These are phyloP conservation scores for Trichoderma cornu-damae DNA, from an alignment of 2,329 filamentous ascomycete genomes.

Conservation along the genomic window DNA sequence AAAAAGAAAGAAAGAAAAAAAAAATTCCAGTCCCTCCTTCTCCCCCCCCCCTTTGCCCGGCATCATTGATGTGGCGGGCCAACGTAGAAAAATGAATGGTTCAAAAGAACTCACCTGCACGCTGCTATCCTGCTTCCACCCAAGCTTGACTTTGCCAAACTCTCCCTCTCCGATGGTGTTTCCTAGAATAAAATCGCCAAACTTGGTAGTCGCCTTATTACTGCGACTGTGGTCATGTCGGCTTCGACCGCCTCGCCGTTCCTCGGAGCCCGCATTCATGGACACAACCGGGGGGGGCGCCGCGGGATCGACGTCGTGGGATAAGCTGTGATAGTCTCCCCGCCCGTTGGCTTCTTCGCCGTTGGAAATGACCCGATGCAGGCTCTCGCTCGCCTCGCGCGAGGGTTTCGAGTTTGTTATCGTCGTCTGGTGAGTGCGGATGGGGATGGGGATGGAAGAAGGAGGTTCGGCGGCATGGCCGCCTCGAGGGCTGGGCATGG, in stretches of 20 bases:
- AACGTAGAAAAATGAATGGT: background rate
- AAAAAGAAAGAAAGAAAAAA: too few relatives aligned
- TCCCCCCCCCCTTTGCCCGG: too few relatives aligned
- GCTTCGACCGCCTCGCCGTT: constrained; percentile 48
- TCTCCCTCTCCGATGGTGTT: constrained; percentile 96
- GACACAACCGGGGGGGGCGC: constrained; percentile 42
- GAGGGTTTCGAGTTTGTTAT: constrained; percentile 52
- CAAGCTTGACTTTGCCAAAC: constrained; percentile 97
- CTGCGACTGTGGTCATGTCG: constrained; percentile 52
- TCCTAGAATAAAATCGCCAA: constrained; percentile 92
- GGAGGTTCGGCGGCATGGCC: constrained; percentile 34
- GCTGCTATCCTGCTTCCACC: constrained; percentile 93
- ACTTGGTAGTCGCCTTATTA: constrained; percentile 69
- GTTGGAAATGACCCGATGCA: constrained; percentile 62
- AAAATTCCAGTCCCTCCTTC: too few relatives aligned
- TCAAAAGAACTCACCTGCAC: constrained; percentile 56
- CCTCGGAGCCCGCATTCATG: constrained; percentile 42
- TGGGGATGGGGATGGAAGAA: constrained; percentile 34
- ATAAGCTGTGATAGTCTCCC: constrained; percentile 26
- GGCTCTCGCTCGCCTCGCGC: constrained; percentile 71
- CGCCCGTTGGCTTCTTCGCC: constrained; percentile 31
- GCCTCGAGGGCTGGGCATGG: constrained; percentile 38
- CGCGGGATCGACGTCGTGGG: constrained; percentile 38
- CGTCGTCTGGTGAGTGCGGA: constrained; percentile 40
- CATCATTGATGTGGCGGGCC: background rate